Evolutionary conservation across 352 stramenopile genomes (phyloP).

Genomic region (Globisporangium spiculum): DNA sequence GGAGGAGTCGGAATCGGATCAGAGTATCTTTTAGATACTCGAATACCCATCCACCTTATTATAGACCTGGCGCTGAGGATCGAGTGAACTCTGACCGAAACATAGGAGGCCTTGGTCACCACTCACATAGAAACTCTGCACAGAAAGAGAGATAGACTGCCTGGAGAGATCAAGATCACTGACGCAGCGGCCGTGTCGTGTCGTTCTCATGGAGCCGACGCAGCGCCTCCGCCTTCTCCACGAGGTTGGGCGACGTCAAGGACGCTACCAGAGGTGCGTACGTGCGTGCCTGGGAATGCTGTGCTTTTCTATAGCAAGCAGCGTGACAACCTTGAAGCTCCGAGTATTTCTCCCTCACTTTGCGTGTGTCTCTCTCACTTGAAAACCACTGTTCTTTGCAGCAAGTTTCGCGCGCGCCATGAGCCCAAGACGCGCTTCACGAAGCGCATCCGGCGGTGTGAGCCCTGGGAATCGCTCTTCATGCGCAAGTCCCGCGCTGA

Average conservation of each 20-base stretch:
- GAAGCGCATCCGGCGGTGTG: constrained; percentile 26
- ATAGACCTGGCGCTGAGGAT: not conserved
- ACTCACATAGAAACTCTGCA: not conserved
- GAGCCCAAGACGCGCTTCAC: constrained; percentile 43
- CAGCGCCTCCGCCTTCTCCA: constrained; percentile 31
- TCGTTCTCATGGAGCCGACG: constrained; percentile 16
- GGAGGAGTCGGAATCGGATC: not conserved
- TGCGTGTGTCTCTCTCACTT: not conserved
- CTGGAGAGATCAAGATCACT: not conserved
- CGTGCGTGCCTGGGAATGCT: not conserved
- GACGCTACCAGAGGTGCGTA: constrained; percentile 53
- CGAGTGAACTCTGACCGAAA: no score
- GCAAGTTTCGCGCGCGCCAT: constrained; percentile 51
- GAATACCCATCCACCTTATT: not conserved
- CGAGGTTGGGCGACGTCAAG: constrained; percentile 37
- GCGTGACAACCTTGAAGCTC: not conserved
- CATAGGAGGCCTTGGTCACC: no score
- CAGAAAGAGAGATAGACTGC: not conserved
- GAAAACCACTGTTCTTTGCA: constrained; percentile 15
- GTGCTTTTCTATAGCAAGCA: not conserved
- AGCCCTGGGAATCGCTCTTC: constrained; percentile 73
- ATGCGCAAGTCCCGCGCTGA: constrained; percentile 72
- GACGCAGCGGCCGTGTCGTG: not conserved
- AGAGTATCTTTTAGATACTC: not conserved
- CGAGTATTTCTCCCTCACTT: not conserved